Evolutionary conservation across 2,329 filamentous ascomycete genomes (phyloP).

Genomic region (Thielaviopsis ethacetica): DNA sequence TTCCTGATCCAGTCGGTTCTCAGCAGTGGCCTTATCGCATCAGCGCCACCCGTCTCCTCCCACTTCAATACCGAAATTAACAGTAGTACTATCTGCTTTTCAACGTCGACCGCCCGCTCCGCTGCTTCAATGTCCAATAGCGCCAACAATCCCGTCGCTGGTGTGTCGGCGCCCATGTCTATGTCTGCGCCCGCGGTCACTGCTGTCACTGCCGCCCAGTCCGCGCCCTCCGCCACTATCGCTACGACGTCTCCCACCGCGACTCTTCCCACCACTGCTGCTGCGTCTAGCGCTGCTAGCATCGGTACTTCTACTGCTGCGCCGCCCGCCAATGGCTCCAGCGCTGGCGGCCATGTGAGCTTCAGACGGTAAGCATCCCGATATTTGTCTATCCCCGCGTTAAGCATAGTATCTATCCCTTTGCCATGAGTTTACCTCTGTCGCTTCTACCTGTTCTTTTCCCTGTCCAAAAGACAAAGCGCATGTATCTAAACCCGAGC

Average conservation of each 20-base stretch:
- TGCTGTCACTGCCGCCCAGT: not conserved
- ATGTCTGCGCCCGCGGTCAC: not conserved
- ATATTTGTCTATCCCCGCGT: not conserved
- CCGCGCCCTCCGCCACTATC: not conserved
- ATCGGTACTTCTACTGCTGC: not conserved
- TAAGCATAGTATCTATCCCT: not conserved
- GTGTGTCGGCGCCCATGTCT: not conserved
- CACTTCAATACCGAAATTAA: not conserved
- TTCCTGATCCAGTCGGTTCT: not conserved
- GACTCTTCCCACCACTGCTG: not conserved
- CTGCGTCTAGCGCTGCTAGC: not conserved
- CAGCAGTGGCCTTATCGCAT: not conserved
- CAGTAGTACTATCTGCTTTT: not conserved
- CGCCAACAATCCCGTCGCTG: not conserved
- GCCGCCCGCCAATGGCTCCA: not conserved
- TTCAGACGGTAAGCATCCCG: conserved; percentile 23
- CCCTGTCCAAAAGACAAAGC: not conserved
- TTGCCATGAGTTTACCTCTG: not conserved
- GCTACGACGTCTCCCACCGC: not conserved
- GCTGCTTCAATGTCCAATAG: not conserved
- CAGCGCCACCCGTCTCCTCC: not conserved
- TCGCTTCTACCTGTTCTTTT: not conserved
- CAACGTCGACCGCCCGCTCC: too few species aligned
- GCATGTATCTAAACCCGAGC: not conserved
- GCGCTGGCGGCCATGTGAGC: conserved; percentile 21